phyloP scores from a whole-genome alignment of 2,329 filamentous ascomycete genomes.

The Polychaeton citri region DNA sequence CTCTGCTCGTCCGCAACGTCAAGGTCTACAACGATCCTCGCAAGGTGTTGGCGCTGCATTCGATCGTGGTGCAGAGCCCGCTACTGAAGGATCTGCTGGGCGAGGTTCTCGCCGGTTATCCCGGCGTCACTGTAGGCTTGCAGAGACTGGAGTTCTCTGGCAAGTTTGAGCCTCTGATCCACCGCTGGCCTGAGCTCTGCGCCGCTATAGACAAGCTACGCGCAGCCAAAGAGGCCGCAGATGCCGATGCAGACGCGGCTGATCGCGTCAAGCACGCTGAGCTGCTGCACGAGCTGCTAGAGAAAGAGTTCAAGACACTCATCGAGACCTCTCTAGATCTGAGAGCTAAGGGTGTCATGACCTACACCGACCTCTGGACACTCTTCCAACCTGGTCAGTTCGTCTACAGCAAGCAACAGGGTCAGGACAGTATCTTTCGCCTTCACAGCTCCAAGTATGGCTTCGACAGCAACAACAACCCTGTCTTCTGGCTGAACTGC shows the following conservation, averaged over 20 bases:
- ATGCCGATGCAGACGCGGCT: slow-evolving; percentile 1
- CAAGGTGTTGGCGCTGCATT: slow-evolving; percentile 44
- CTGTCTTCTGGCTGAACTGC: slow-evolving; percentile 24
- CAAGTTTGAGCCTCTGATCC: slow-evolving; percentile 51
- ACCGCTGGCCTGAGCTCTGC: slow-evolving; percentile 43
- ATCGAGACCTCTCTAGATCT: slow-evolving; percentile 28
- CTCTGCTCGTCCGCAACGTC: slow-evolving; percentile 45
- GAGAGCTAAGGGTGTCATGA: slow-evolving; percentile 21
- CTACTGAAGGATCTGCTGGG: slow-evolving; percentile 44
- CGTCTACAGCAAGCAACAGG: slow-evolving; percentile 23
- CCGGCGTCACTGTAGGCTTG: slow-evolving; percentile 45
- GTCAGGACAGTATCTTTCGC: slow-evolving; percentile 24
- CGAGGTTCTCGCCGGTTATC: slow-evolving; percentile 44
- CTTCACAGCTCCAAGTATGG: slow-evolving; percentile 17
- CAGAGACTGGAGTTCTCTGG: slow-evolving; percentile 47
- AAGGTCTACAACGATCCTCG: slow-evolving; percentile 38
- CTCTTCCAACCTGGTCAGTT: slow-evolving; percentile 20
- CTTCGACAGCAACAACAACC: slow-evolving; percentile 20
- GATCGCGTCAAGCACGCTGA: slow-evolving; percentile 22
- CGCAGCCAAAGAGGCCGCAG: slow-evolving; percentile 1
- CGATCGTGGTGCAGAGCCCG: slow-evolving; percentile 51
- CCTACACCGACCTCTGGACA: slow-evolving; percentile 22
- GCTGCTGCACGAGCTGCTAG: slow-evolving; percentile 25
- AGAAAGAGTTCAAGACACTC: slow-evolving; percentile 27
- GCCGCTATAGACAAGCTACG: slow-evolving; percentile 24